Percentiles rank a stretch among this genome's conserved stretches.
Evolutionary conservation across 1,284 basidiomycete genomes (phyloP).

Genomic region (Ustilago bromivora): DNA sequence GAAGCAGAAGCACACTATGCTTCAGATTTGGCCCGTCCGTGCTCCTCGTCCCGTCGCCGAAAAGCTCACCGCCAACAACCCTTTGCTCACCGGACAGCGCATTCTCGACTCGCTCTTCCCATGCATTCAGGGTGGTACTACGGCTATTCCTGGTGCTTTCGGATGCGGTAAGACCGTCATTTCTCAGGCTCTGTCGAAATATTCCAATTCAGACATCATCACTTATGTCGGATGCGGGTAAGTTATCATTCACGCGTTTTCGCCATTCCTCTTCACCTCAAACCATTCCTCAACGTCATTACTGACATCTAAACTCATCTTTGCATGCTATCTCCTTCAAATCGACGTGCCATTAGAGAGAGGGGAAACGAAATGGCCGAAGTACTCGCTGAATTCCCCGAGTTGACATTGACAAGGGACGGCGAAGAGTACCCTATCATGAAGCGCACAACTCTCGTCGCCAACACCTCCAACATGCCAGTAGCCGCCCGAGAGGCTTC

Average conservation of each 20-base stretch:
- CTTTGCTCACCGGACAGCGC: slow-evolving; percentile 94
- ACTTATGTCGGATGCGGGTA: slow-evolving; percentile 93
- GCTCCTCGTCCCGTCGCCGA: slow-evolving; percentile 94
- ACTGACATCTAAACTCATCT: slow-evolving; percentile 12
- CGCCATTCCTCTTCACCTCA: neutral
- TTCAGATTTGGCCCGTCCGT: slow-evolving; percentile 99
- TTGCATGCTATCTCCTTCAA: neutral
- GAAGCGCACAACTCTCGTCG: slow-evolving; percentile 99
- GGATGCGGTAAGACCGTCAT: slow-evolving; percentile 77
- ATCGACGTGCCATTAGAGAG: slow-evolving; percentile 60
- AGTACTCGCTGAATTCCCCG: slow-evolving; percentile 94
- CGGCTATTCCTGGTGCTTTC: slow-evolving; percentile 98
- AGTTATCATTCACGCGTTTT: slow-evolving; percentile 10
- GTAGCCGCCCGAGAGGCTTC: slow-evolving; percentile 99
- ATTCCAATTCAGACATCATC: slow-evolving; percentile 99
- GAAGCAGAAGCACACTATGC: slow-evolving; percentile 91
- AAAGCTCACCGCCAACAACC: slow-evolving; percentile 92
- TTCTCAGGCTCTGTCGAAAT: slow-evolving; percentile 87
- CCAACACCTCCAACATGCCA: slow-evolving; percentile 99
- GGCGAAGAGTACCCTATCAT: slow-evolving; percentile 98
- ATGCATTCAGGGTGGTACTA: slow-evolving; percentile 98
- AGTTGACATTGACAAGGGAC: slow-evolving; percentile 89
- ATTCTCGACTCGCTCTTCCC: slow-evolving; percentile 98
- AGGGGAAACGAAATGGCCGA: slow-evolving; percentile 89
- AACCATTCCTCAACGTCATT: neutral